These are phyloP conservation scores for Passiflora organensis DNA, from an alignment of 345 rosid species.

Conservation along the genomic window DNA sequence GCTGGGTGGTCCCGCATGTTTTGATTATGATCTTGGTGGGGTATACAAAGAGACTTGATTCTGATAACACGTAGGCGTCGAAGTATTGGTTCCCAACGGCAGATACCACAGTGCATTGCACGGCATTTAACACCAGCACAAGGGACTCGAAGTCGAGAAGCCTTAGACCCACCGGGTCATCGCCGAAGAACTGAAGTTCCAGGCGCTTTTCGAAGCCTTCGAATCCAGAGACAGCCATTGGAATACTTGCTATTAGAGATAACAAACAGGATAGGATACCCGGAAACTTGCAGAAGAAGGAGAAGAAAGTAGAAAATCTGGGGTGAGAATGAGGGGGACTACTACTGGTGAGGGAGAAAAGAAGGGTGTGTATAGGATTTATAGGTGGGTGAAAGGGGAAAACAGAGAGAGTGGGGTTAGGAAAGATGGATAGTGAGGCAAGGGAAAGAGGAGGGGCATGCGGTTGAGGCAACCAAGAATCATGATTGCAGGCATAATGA, in stretches of 20 bases:
- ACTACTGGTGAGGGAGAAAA: constrained; percentile 39
- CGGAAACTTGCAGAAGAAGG: too few relatives aligned
- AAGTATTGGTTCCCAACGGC: constrained; percentile 79
- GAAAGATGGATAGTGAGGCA: constrained; percentile 14
- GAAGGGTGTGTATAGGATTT: constrained; percentile 26
- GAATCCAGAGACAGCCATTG: constrained; percentile 93
- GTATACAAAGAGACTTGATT: constrained; percentile 88
- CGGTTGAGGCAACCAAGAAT: constrained; percentile 96
- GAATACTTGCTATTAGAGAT: too few relatives aligned
- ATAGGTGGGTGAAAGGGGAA: constrained; percentile 10
- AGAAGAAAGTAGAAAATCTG: background rate
- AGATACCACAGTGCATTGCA: constrained; percentile 95
- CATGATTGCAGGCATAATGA: constrained; percentile 94
- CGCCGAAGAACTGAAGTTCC: constrained; percentile 76
- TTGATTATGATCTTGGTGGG: constrained; percentile 94
- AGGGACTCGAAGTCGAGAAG: constrained; percentile 62
- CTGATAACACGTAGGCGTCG: constrained; percentile 93
- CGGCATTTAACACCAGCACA: constrained; percentile 52
- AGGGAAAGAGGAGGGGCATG: constrained; percentile 63
- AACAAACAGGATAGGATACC: too few relatives aligned
- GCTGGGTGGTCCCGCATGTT: constrained; percentile 97
- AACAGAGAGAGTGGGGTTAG: constrained; percentile 12
- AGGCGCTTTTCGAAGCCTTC: constrained; percentile 97
- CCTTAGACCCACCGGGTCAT: constrained; percentile 67
- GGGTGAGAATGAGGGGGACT: constrained; percentile 6